Base-by-base conservation (phyloP, 306 rosid genomes). In the Quercus aquifolioides region DNA sequence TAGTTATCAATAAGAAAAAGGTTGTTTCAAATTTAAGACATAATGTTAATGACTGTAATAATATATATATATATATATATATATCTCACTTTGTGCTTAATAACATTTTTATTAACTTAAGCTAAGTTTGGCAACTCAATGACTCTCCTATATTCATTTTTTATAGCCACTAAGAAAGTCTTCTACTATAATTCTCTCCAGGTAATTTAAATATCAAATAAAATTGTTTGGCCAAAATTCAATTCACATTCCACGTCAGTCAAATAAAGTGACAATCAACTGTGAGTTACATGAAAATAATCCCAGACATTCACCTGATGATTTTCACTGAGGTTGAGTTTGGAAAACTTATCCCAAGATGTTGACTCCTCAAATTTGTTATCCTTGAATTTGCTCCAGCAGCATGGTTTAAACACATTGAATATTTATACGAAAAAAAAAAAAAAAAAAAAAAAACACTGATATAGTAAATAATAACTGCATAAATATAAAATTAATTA, bases 281-380 rank as follows among this genome's bases (percentile, higher is more conserved):
- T 28, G 57, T 54, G 23, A 83, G 78, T 41, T 46, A 68, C 8
- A 31, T 41, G 35, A 52, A 82, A 73, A 57, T 72, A 55, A 75
- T 28, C 20, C 80, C 63, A 58, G 55, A 71, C 58, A 74, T 69
- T 81, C 67, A 88, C 91, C 93, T 87, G 86, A 88, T 81, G 80
- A 65, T 79, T 79, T 71, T 84, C 86, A 31, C 86, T 79, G 71
- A 87, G 85, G 76, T 89, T 85, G 77, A 86, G 89, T 79, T 88
- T 86, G 68, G 92, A 79, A 43, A 94, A 87, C 89, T 85, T 85
- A 79, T 87, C 91, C 87, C 89, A 82, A 69, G 91, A 84, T 60
- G 83, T 74, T 14, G 88, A 85, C 76, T 85, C 90, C 81, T 90
- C 88, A 54, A 57, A 46, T 79, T 84, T 88, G 85, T 78, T 80